Conservation (phyloP, 148 eudicot species). For the Spergularia marina region DNA sequence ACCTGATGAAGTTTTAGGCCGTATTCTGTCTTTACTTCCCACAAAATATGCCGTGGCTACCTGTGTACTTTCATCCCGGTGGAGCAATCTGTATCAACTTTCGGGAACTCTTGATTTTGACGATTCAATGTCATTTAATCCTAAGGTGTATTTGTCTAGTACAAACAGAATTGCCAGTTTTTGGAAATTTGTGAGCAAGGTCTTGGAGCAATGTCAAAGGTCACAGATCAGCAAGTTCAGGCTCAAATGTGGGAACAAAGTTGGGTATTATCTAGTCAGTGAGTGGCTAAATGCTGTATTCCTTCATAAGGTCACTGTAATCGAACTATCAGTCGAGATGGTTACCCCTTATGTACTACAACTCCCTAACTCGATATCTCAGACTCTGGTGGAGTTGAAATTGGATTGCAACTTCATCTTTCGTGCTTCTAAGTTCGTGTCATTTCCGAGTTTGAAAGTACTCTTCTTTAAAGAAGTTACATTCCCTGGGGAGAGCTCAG, state of each 20-base stretch:
- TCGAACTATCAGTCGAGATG: slow-evolving; percentile 15
- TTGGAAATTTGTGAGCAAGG: slow-evolving; percentile 5
- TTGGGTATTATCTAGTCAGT: neutral
- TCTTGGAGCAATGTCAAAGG: slow-evolving; percentile 6
- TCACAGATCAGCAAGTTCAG: slow-evolving; percentile 11
- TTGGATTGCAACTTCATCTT: slow-evolving; percentile 17
- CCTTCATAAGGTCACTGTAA: slow-evolving; percentile 6
- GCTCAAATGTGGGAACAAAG: slow-evolving; percentile 18
- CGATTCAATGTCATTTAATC: neutral
- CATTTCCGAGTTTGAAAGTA: slow-evolving; percentile 25
- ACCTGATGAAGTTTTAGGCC: slow-evolving; percentile 21
- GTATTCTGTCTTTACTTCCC: slow-evolving; percentile 18
- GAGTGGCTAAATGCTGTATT: slow-evolving; percentile 11
- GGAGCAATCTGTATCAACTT: slow-evolving; percentile 17
- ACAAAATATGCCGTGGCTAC: slow-evolving; percentile 22
- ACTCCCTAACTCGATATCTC: slow-evolving; percentile 6
- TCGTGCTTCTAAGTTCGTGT: neutral
- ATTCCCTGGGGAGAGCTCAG: neutral
- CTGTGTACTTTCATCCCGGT: slow-evolving; percentile 13
- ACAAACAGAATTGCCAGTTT: neutral
- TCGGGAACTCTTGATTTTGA: slow-evolving; percentile 21
- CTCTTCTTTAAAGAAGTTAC: slow-evolving; percentile 12
- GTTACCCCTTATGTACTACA: neutral
- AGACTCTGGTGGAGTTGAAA: slow-evolving; percentile 22
- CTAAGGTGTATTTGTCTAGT: neutral